These are phyloP conservation scores for Candida manassasensis DNA, from an alignment of 805 yeast genomes.

Conservation along the genomic window DNA sequence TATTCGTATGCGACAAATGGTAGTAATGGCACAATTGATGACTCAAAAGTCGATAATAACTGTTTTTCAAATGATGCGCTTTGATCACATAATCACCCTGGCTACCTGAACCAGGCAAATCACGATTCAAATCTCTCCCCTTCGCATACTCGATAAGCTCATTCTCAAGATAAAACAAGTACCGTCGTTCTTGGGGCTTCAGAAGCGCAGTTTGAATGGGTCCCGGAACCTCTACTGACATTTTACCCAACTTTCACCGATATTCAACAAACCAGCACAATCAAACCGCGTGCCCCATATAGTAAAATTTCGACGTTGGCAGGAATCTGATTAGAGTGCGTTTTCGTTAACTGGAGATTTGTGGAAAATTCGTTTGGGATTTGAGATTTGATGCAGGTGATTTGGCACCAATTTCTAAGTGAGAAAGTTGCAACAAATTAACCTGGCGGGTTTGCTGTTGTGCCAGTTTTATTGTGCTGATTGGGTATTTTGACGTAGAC, in stretches of 20 bases:
- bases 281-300: not conserved
- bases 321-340: no score
- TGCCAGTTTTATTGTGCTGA: not conserved
- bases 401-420: not conserved
- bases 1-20: conserved; percentile 47
- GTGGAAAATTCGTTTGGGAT: no score
- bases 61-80: conserved; percentile 47
- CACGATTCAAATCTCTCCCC: conserved; percentile 10
- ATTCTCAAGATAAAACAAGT: conserved; percentile 18
- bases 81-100: conserved; percentile 12
- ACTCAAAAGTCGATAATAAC: conserved; percentile 61
- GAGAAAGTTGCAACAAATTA: not conserved
- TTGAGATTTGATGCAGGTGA: no score
- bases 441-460: no score
- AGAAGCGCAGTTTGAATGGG: conserved; percentile 15
- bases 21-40: conserved; percentile 72
- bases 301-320: not conserved
- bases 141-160: conserved; percentile 17
- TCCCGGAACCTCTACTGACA: conserved; percentile 14
- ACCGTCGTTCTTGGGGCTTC: conserved; percentile 19
- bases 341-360: no score
- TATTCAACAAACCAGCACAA: not conserved
- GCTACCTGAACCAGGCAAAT: not conserved
- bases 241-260: conserved; percentile 1
- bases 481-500: not conserved